Percentiles rank a stretch among this genome's conserved stretches.
phyloP scores from a whole-genome alignment of 345 rosid species.

The Eucalyptus sp. region DNA sequence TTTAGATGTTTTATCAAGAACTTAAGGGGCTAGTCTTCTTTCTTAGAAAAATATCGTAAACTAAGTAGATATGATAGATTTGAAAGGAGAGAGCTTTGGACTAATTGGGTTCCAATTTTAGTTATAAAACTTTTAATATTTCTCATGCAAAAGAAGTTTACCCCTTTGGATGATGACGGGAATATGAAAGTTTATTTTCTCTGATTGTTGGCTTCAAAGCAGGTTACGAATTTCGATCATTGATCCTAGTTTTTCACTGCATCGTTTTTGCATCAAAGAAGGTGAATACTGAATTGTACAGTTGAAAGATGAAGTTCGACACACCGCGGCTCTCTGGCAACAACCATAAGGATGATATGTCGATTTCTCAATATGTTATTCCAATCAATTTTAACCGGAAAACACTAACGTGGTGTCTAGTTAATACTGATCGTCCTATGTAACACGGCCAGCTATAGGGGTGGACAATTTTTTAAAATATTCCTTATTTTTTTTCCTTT shows the following conservation, averaged over 20 bases:
- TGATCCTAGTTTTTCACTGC: neutral
- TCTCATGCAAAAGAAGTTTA: neutral
- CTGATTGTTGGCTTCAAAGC: neutral
- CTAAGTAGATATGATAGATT: neutral
- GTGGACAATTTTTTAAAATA: too few relatives aligned
- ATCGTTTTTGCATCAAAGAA: neutral
- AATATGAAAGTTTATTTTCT: too few relatives aligned
- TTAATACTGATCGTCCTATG: fast-evolving
- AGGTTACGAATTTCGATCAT: neutral
- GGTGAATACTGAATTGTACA: neutral
- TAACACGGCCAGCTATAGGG: fast-evolving
- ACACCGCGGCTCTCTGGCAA: too few relatives aligned
- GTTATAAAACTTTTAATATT: neutral
- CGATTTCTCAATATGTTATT: too few relatives aligned
- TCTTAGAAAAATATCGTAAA: neutral
- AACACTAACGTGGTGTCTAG: fast-evolving
- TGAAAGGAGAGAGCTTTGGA: neutral
- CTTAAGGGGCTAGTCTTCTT: neutral
- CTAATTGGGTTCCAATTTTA: neutral
- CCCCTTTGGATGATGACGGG: neutral
- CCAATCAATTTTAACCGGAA: fast-evolving
- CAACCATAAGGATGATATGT: too few relatives aligned
- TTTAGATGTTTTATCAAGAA: neutral
- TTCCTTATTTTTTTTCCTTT: too few relatives aligned
- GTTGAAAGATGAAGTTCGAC: too few relatives aligned